Conservation (phyloP, 495 filamentous ascomycete species). For the Poronia punctata region DNA sequence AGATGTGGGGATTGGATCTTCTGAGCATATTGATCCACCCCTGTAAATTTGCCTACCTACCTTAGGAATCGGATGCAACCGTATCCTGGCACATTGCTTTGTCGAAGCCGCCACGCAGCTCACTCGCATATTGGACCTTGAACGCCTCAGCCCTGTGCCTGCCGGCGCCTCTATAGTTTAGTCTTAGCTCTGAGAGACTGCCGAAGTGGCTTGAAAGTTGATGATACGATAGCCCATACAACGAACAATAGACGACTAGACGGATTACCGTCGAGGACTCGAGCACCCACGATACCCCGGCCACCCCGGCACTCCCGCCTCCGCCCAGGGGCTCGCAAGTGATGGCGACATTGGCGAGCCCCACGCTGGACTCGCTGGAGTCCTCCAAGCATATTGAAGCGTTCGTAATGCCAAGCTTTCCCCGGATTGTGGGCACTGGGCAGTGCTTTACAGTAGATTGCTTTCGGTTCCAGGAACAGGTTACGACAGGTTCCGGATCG, state of each 20-base stretch:
- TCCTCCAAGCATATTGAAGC: slow-evolving; percentile 13
- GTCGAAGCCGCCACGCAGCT: slow-evolving; percentile 1
- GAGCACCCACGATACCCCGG: too few species aligned
- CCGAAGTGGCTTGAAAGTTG: too few species aligned
- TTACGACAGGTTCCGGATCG: neutral
- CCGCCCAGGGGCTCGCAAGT: too few species aligned
- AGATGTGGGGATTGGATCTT: slow-evolving; percentile 14
- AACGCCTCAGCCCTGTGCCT: too few species aligned
- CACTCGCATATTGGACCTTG: slow-evolving; percentile 8
- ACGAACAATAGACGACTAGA: too few species aligned
- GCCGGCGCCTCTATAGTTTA: too few species aligned
- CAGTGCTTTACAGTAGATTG: slow-evolving; percentile 17
- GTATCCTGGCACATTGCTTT: slow-evolving; percentile 7
- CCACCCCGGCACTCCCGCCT: too few species aligned
- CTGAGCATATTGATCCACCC: slow-evolving; percentile 14
- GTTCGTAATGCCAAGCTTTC: slow-evolving; percentile 18
- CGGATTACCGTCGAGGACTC: too few species aligned
- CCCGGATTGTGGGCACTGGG: slow-evolving; percentile 17
- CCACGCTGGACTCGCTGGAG: too few species aligned
- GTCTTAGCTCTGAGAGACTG: too few species aligned
- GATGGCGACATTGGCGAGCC: too few species aligned
- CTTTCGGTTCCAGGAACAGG: slow-evolving; percentile 10
- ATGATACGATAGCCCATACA: too few species aligned
- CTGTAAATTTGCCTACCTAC: slow-evolving; percentile 4
- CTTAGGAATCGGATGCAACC: slow-evolving; percentile 10